Base-by-base conservation (phyloP, 352 stramenopile genomes). In the Phytophthora sp. region DNA sequence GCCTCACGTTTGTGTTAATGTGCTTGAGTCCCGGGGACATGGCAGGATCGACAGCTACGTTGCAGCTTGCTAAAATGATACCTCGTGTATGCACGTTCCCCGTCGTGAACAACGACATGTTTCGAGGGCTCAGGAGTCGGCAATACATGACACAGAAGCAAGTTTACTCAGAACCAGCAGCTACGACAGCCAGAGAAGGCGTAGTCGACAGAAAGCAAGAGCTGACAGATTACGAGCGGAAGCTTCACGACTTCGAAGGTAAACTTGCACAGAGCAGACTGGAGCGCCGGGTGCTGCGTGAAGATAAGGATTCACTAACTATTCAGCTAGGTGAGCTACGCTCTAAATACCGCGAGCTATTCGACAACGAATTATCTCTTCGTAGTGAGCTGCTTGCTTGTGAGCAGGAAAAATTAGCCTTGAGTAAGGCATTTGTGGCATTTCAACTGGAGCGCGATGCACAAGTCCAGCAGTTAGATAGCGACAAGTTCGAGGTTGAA, bases 361-460 rank as follows among this genome's bases (percentile, higher is more conserved):
- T 92, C 20, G 74, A 88, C 52, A 81, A 76, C 32, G 80, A 92
- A 20, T 63, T 89, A 5, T 69, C 74, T 6, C 69, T 88, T 27
- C 77, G 80, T 4, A 83, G 74, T 27, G 79, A 92, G 37, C 59
- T 92, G 30, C 61, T 92, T 3, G 45, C 67, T 2, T 85, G 75
- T 42, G 83, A 92, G 37, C 75, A 89, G 34, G 81, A 92, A 12
- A 92, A 92, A 34, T 59, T 92, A n/a, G 66, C 58, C 6, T 38
- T 92, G 5, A 87, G 79, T 37, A 86, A 89, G 39, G 80, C 81
- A 3, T 85, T 92, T 27, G 72, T 92, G 11, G 72, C 86, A 5
- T 83, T 90, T 43, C 80, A 90, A 34, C 63, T 86, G 17, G 77
- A 90, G 28, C 75, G 74, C 12, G 74, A 76, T 37, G 44, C 48